Conservation (phyloP, 2,329 filamentous ascomycete genomes). For the Ophiobolus disseminans region DNA sequence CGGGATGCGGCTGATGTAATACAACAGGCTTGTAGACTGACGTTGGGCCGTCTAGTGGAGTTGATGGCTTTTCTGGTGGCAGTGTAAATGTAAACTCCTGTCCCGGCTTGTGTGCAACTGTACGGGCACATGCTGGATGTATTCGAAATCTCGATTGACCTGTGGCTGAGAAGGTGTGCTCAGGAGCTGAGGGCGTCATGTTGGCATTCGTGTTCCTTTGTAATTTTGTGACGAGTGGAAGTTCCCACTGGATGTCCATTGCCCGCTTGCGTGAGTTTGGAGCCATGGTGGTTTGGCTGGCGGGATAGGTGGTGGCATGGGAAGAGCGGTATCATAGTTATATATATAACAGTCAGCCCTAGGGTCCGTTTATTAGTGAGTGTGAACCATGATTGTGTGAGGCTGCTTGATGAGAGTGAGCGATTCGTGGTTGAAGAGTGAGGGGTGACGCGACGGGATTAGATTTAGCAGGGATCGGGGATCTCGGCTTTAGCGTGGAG, state of each 20-base stretch:
- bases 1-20: conserved; percentile 25
- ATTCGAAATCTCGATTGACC: background rate
- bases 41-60: too few relatives aligned
- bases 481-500: conserved; percentile 9
- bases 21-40: conserved; percentile 8
- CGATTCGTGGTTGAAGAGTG: too few relatives aligned
- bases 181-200: background rate
- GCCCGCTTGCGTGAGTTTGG: conserved; percentile 4
- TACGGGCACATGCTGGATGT: background rate
- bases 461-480: conserved; percentile 9
- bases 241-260: background rate
- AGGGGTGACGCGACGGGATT: conserved; percentile 12
- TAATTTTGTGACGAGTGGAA: background rate
- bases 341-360: background rate
- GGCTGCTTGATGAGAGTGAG: conserved; percentile 10
- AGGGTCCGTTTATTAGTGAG: too few relatives aligned
- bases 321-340: background rate
- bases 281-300: conserved; percentile 2
- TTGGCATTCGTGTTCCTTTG: background rate
- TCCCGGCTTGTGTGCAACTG: too few relatives aligned
- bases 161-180: background rate
- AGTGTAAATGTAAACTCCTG: too few relatives aligned
- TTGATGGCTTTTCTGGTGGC: too few relatives aligned
- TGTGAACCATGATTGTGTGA: background rate
- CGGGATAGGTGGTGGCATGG: background rate